Evolutionary conservation across 306 rosid genomes (phyloP).

Genomic region (Vigna trinervia): DNA sequence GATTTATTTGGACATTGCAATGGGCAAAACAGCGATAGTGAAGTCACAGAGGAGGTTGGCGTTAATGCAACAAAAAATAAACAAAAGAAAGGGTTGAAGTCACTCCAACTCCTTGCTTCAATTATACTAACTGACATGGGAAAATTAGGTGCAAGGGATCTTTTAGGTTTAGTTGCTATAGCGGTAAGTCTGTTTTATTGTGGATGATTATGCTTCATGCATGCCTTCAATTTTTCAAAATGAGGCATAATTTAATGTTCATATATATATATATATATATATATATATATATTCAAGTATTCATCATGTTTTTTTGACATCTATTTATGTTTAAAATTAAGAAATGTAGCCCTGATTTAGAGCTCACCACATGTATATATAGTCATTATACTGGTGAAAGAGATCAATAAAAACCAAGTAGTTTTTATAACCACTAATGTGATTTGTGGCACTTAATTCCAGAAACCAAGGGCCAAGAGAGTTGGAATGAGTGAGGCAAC

Average conservation of each 20-base stretch:
- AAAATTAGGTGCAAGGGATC: conserved; percentile 71
- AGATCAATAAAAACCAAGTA: conserved; percentile 26
- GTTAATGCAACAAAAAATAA: conserved; percentile 47
- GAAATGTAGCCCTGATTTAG: conserved; percentile 14
- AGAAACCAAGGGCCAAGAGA: too few species aligned
- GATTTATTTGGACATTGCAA: conserved; percentile 56
- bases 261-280: too few species aligned
- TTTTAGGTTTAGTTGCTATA: conserved; percentile 68
- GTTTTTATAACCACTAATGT: neutral
- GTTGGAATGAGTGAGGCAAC: too few species aligned
- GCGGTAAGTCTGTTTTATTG: conserved; percentile 66
- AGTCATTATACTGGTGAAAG: conserved; percentile 9
- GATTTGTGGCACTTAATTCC: too few species aligned
- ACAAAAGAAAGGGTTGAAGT: conserved; percentile 74
- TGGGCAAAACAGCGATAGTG: conserved; percentile 56
- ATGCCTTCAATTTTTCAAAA: conserved; percentile 10
- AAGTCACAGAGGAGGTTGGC: conserved; percentile 41
- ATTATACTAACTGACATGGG: conserved; percentile 86
- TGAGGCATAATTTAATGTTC: conserved; percentile 7
- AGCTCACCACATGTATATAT: neutral
- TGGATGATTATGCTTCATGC: conserved; percentile 35
- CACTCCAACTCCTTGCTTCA: conserved; percentile 81
- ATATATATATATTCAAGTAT: conserved; percentile 2
- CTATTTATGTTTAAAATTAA: conserved; percentile 23
- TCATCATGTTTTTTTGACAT: conserved; percentile 26